Evolutionary conservation across 225 moss, liverwort and hornwort genomes (phyloP), one percentile per base, ranked within the genome.

Genomic region (Sphagnum tenellum): DNA sequence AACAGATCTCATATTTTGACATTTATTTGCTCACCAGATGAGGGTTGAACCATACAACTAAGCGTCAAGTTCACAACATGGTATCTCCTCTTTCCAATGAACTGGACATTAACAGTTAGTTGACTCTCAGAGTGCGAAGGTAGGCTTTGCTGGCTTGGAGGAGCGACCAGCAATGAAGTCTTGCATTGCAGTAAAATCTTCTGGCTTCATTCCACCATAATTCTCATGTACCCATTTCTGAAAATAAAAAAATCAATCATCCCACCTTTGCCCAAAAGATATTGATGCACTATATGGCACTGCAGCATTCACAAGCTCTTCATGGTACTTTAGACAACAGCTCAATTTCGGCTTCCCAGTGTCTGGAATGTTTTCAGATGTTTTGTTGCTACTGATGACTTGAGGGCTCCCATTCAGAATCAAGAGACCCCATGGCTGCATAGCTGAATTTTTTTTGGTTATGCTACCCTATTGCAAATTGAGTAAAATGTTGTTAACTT

Each of bases 181-280:
- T 55, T 87, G 83, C 96, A 96, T 88, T 55, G 88, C 88, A 11
- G 75, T 78, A 64, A 92, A 92, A 1, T 87, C 82, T 62, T 92
- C 77, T 3, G 86, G 86, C 69, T 89, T 88, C 88, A 96, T 86
- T 62, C 70, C 72, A 63, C 77, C 61, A 61, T 96, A 96, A 57
- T 83, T 75, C 46, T 82, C 86, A 73, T 78, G 81, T 7, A 79
- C 92, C 10, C 92, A 79, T 66, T 82, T 78, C 95, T 96, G 76
- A 49, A 70, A 13, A 57, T 48, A 61, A 54, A 6, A 46, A 64
- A 14, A 62, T 2, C 57, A 67, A 48, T 45, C 3, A 13, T 4
- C 2, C 47, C 12, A 11, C 6, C 7, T 56, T 45, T 7, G 13
- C 46, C 44, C 66, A 66, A 10, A 45, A 11, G 67, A n/a, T 48